phyloP scores from a whole-genome alignment of 2,329 filamentous ascomycete genomes.

The Xylariales sp. region DNA sequence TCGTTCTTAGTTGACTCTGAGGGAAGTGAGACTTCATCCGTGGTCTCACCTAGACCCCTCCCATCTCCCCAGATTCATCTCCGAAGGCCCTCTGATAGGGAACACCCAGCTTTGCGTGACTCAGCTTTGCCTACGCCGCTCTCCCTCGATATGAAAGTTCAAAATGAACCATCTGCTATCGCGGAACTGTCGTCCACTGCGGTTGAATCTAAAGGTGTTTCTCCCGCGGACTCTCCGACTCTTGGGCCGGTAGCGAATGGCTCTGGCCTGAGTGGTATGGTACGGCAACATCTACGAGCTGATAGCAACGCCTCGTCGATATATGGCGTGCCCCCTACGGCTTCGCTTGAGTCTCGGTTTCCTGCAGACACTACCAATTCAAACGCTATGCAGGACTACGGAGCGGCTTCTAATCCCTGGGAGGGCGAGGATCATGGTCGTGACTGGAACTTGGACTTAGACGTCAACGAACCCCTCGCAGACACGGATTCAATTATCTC shows the following conservation, averaged over 20 bases:
- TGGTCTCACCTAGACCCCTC: conserved; percentile 39
- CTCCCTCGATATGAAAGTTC: conserved; percentile 48
- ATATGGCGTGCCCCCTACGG: conserved; percentile 63
- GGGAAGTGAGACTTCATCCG: conserved; percentile 52
- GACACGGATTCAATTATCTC: conserved; percentile 41
- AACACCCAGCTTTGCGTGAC: conserved; percentile 66
- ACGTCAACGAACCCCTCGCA: conserved; percentile 46
- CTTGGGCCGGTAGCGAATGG: conserved; percentile 67
- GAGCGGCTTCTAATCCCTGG: conserved; percentile 59
- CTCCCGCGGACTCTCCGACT: conserved; percentile 78
- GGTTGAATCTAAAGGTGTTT: conserved; percentile 41
- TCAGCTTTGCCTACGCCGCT: conserved; percentile 59
- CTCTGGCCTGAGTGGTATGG: conserved; percentile 80
- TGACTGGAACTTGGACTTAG: conserved; percentile 46
- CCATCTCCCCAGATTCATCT: conserved; percentile 54
- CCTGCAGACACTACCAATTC: conserved; percentile 50
- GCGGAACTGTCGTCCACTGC: conserved; percentile 41
- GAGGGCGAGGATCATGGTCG: conserved; percentile 50
- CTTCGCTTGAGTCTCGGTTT: conserved; percentile 55
- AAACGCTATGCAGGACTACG: conserved; percentile 49
- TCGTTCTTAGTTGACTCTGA: conserved; percentile 61
- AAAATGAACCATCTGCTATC: conserved; percentile 48
- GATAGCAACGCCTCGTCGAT: conserved; percentile 86
- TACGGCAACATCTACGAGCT: conserved; percentile 84
- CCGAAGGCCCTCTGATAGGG: conserved; percentile 62